Base-by-base conservation (phyloP, 495 filamentous ascomycete genomes). In the Sabuloglossum arenarium region DNA sequence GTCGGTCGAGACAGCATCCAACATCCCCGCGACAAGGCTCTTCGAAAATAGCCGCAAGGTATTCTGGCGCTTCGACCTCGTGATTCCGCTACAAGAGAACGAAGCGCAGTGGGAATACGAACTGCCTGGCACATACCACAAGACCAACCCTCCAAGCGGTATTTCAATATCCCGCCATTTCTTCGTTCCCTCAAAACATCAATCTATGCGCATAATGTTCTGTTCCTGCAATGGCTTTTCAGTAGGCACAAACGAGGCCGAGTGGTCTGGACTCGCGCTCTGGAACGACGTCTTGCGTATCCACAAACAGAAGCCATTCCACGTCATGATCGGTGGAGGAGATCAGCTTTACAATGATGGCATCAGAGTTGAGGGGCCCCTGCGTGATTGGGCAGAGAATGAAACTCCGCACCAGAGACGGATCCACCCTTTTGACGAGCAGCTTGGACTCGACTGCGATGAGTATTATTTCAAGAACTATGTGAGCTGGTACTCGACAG, bases 291-390 rank as follows among this genome's bases (percentile, higher is more conserved):
- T 97, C 19, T 74, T 98, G 50, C 94, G 94, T 61, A 84, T 80
- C 28, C 91, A 98, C 66, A 88, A 94, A 66, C 85, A 80, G 53
- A 81, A 81, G 46, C 91, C 91, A 16, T 97, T 97, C 70, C 91
- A 98, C 69, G 88, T 95, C 39, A 97, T 98, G 93, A 78, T 98
- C 60, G 93, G 91, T 31, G 91, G 91, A 53, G 91, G 91, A 52
- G 91, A 98, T 66, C 91, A 98, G 66, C 82, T 98, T 59, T 98
- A 96, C 68, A 97, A 94, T 60, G 91, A 98, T 66, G 74, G 72
- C 32, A 83, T 86, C 66, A 72, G 76, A 21, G 74, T 96, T 39
- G 85, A 85, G 0, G 67, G 67, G 14, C 71, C 79, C 24, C 95
- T 96, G 72, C 74, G 77, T 54, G 76, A 85, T 53, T 98, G 91